Base-by-base conservation (phyloP, 2,329 filamentous ascomycete genomes). In the Fusarium anguioides region DNA sequence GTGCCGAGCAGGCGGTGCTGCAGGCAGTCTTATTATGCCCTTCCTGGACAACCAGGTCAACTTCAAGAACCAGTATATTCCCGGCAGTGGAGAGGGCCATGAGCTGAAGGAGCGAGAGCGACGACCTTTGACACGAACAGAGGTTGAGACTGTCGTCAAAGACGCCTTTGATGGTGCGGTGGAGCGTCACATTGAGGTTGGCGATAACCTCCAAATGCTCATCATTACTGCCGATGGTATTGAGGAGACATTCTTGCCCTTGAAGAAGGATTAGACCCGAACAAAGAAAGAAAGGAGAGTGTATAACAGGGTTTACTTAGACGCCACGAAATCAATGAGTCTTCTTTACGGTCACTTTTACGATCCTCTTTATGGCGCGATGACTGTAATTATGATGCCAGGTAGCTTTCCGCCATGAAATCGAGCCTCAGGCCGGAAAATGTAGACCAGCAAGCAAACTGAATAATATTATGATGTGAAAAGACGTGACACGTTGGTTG, bases 31-130 rank as follows among this genome's bases (percentile, higher is more conserved):
- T 80, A 99, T 99, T 81, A 99, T 97, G 92, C 96, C 96, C 3
- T 99, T 99, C 86, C 82, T 99, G 76, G 96, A 99, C 81, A 99
- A 99, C 80, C 96, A 99, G 82, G 96, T 99, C 84, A 98, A 98
- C 83, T 95, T 95, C 86, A 99, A 97, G 87, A 99, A 99, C 80
- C 95, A 97, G 84, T 97, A 97, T 78, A 86, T 96, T 55, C 94
- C 95, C 12, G 92, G 91, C 44, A 95, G 92, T 73, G 94, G 93
- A 57, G 86, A 87, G 62, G 95, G 95, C 40, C 92, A 97, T 80
- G 90, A 89, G 52, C 82, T 97, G 73, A 82, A 91, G 82, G 87
- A 91, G 80, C 86, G 90, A 72, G 85, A 89, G 77, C 85, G 87
- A 62, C 84, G 89, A 75, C 91, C 92, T 49, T 82, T 98, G 75